Conservation (phyloP, 208 protist species). For the Herpetomonas samuelpessoai region DNA sequence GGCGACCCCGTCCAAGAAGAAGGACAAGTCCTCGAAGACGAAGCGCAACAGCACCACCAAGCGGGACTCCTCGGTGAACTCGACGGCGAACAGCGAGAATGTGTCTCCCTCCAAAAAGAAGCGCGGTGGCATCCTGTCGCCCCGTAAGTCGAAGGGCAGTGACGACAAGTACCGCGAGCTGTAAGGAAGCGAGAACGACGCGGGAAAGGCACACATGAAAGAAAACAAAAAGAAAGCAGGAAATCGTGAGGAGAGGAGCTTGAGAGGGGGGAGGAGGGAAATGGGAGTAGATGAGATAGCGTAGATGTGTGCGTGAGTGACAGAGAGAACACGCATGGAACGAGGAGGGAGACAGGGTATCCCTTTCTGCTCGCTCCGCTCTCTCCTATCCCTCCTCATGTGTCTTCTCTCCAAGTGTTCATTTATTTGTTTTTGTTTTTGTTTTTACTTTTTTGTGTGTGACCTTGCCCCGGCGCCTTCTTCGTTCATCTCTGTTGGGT, state of each 20-base stretch:
- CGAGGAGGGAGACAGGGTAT: no score
- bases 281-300: no score
- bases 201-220: no score
- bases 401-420: no score
- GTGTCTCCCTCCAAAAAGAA: conserved; percentile 7
- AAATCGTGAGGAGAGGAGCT: no score
- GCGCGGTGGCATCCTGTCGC: neutral
- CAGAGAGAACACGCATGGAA: no score
- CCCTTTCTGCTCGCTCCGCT: no score
- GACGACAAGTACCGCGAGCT: conserved; percentile 6
- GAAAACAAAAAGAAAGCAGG: no score
- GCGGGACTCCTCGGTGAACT: neutral
- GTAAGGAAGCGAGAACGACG: neutral
- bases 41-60: neutral
- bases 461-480: neutral
- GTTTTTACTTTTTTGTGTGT: conserved; percentile 3
- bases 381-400: no score
- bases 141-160: conserved; percentile 1
- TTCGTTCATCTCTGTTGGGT: neutral
- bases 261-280: no score
- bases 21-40: conserved; percentile 4
- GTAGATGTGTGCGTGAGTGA: no score
- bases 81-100: neutral
- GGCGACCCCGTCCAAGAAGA: neutral
- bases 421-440: conserved; percentile 8